Conservation (phyloP, 2,329 filamentous ascomycete genomes). For the Meredithiella fracta region DNA sequence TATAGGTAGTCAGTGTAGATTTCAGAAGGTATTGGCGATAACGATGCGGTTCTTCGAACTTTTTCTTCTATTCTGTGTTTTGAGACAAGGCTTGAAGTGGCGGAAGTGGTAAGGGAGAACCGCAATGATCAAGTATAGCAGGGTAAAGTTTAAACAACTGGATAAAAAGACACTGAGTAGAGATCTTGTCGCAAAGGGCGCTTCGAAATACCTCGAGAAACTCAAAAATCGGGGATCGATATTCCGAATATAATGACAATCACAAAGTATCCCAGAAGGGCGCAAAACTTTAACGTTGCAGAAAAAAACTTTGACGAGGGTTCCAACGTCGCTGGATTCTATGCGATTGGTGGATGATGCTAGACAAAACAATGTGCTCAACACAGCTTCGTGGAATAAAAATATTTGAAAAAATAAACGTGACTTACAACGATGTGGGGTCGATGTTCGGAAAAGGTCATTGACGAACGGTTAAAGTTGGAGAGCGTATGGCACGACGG, state of each 20-base stretch:
- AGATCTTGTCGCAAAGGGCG: no score
- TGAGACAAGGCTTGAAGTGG: not conserved
- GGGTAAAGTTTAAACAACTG: not conserved
- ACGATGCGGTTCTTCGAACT: not conserved
- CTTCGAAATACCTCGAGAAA: no score
- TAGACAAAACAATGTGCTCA: not conserved
- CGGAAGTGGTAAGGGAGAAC: not conserved
- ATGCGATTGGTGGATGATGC: not conserved
- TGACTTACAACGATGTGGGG: not conserved
- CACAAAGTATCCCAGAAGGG: conserved; percentile 1
- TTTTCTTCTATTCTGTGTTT: not conserved
- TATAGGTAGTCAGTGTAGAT: not conserved
- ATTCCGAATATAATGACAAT: not conserved
- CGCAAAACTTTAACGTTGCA: not conserved
- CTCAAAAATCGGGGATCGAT: not conserved
- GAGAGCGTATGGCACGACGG: not conserved
- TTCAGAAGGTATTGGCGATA: not conserved
- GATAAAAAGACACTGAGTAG: not conserved
- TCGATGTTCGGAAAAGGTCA: no score
- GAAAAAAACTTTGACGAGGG: conserved; percentile 1
- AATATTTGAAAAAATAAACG: not conserved
- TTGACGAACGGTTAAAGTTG: not conserved
- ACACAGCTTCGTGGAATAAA: not conserved
- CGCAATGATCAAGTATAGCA: not conserved
- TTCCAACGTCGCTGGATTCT: not conserved